Evolutionary conservation across 2,329 filamentous ascomycete genomes (phyloP).

Genomic region (Stachybotrys elegans): DNA sequence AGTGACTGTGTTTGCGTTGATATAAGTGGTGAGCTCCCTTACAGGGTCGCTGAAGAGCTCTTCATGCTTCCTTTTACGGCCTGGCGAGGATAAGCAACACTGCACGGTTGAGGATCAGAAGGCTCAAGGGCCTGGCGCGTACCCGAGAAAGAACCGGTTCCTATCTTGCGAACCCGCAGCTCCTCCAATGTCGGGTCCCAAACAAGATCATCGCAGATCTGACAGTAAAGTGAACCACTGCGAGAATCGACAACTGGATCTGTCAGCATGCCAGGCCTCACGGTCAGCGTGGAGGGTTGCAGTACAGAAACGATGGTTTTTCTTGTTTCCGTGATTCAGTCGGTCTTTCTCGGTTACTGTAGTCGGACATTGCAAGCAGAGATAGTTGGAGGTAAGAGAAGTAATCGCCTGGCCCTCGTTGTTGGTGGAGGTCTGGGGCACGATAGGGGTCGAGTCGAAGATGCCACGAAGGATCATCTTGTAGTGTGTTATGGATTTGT

Average conservation of each 20-base stretch:
- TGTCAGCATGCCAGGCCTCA: constrained; percentile 17
- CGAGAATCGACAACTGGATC: constrained; percentile 68
- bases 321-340: constrained; percentile 61
- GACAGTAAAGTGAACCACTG: constrained; percentile 70
- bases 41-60: constrained; percentile 60
- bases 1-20: constrained; percentile 71
- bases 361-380: constrained; percentile 68
- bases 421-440: constrained; percentile 60
- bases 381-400: constrained; percentile 62
- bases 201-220: constrained; percentile 76
- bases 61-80: constrained; percentile 71
- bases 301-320: constrained; percentile 69
- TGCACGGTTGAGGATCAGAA: neutral
- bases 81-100: constrained; percentile 22
- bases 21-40: constrained; percentile 70
- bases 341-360: constrained; percentile 64
- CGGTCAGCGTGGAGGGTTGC: constrained; percentile 7
- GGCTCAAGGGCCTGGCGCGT: constrained; percentile 17
- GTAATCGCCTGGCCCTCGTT: constrained; percentile 53
- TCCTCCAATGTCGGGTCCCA: constrained; percentile 79
- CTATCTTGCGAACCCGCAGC: constrained; percentile 64
- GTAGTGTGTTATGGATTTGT: constrained; percentile 66
- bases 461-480: constrained; percentile 66
- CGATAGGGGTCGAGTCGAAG: constrained; percentile 60
- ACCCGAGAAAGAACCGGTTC: constrained; percentile 62